Evolutionary conservation across 2,329 filamentous ascomycete genomes (phyloP).

Genomic region (Colletotrichum ledebouriae): DNA sequence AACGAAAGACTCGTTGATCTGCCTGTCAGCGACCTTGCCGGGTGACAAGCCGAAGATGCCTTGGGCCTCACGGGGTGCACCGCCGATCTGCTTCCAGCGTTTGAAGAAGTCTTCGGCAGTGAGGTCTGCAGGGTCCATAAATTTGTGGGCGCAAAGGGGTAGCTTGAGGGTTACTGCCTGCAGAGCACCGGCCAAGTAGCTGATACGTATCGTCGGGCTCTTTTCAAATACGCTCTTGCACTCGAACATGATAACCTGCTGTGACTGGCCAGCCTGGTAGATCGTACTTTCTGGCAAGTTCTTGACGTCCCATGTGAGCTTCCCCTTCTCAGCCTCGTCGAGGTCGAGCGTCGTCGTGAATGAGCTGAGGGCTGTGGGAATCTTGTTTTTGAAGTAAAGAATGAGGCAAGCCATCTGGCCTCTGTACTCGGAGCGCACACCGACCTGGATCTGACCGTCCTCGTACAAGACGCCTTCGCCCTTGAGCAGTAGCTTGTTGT

Average conservation of each 20-base stretch:
- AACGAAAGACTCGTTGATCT: conserved; percentile 79
- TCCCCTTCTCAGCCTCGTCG: conserved; percentile 73
- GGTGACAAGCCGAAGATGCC: conserved; percentile 79
- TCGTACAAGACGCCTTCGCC: conserved; percentile 93
- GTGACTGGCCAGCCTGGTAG: conserved; percentile 79
- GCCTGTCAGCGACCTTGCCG: conserved; percentile 68
- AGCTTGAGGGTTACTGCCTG: conserved; percentile 94
- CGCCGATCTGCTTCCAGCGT: conserved; percentile 98
- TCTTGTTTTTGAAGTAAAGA: conserved; percentile 96
- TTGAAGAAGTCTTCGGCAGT: conserved; percentile 97
- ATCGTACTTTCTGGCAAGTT: conserved; percentile 88
- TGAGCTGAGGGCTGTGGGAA: conserved; percentile 84
- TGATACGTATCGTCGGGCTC: conserved; percentile 91
- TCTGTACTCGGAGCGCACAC: conserved; percentile 92
- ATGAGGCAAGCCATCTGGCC: conserved; percentile 97
- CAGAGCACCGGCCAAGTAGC: conserved; percentile 92
- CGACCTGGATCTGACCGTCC: conserved; percentile 93
- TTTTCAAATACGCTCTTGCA: conserved; percentile 84
- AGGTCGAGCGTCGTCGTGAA: conserved; percentile 96
- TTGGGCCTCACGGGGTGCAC: conserved; percentile 87
- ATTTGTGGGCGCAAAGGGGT: conserved; percentile 91
- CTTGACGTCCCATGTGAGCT: conserved; percentile 88
- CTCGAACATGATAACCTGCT: conserved; percentile 96
- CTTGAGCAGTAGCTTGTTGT: conserved; percentile 82
- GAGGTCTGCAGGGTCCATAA: conserved; percentile 93